A percentile compares a stretch with the other conserved stretches of the same genome.
phyloP scores from a whole-genome alignment of 305 asterid species.

The Rubia tinctorum region DNA sequence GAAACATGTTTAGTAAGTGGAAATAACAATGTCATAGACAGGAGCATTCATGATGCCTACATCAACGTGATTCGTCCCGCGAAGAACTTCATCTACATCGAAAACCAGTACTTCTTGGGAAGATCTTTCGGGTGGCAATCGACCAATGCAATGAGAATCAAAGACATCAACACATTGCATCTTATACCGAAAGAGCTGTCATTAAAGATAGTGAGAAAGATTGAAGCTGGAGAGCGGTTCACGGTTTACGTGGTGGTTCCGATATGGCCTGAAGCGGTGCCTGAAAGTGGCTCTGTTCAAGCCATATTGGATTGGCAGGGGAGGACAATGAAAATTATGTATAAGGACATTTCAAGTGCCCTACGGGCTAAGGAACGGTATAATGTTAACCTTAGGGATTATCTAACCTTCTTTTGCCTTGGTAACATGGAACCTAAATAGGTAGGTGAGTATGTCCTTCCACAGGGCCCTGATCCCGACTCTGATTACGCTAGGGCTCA shows the following conservation, averaged over 20 bases:
- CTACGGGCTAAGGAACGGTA: conserved; percentile 42
- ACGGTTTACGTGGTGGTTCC: conserved; percentile 74
- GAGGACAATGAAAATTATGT: conserved; percentile 96
- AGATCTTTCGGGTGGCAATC: conserved; percentile 80
- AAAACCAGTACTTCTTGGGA: conserved; percentile 82
- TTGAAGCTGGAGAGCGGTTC: conserved; percentile 62
- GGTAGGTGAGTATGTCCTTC: conserved; percentile 50
- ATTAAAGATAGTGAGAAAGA: conserved; percentile 74
- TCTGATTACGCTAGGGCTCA: conserved; percentile 75
- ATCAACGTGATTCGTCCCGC: conserved; percentile 86
- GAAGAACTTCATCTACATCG: conserved; percentile 69
- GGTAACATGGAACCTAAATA: conserved; percentile 63
- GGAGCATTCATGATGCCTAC: conserved; percentile 86
- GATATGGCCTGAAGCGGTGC: conserved; percentile 96
- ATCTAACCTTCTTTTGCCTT: conserved; percentile 79
- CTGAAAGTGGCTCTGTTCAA: conserved; percentile 76
- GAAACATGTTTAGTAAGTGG: conserved; percentile 60
- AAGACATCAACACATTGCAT: conserved; percentile 72
- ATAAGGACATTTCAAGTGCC: conserved; percentile 52
- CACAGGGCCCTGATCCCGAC: conserved; percentile 55
- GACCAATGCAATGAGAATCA: conserved; percentile 28
- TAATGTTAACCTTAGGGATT: conserved; percentile 56
- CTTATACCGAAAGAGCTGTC: conserved; percentile 82
- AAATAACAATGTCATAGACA: conserved; percentile 62
- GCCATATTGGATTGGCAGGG: conserved; percentile 91